phyloP scores from a whole-genome alignment of 441 rosid species.

The Bocquillonia castaneifolia region DNA sequence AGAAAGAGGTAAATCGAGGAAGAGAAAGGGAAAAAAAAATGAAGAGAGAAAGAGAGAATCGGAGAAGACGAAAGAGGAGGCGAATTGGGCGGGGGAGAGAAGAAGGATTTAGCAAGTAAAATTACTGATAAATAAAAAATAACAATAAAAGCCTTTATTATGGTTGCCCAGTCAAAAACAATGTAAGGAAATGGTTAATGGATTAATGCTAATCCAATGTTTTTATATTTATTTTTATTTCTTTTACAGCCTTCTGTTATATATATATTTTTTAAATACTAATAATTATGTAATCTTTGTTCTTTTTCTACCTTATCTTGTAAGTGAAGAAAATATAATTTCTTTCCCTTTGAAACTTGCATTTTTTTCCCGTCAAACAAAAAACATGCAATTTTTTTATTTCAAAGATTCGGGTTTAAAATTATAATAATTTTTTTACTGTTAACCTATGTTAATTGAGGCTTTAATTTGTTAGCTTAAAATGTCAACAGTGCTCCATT shows the following conservation, averaged over 20 bases:
- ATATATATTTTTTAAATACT: background rate
- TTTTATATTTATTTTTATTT: background rate
- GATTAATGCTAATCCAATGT: background rate
- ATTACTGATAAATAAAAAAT: background rate
- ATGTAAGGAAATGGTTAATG: slow-evolving; percentile 7
- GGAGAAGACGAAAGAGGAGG: slow-evolving; percentile 34
- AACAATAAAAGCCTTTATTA: background rate
- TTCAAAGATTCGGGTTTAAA: no score
- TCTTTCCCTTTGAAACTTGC: no score
- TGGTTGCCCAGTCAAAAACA: slow-evolving; percentile 36
- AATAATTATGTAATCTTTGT: background rate
- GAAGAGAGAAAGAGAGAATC: slow-evolving; percentile 20
- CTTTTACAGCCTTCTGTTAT: background rate
- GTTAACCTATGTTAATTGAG: no score
- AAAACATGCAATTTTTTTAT: no score
- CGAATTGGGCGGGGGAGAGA: slow-evolving; percentile 42
- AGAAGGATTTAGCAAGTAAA: slow-evolving; percentile 31
- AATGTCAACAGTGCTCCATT: no score
- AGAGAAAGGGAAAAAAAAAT: background rate
- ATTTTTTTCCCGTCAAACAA: no score
- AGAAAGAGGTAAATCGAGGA: slow-evolving; percentile 1
- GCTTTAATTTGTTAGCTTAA: no score
- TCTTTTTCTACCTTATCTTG: background rate
- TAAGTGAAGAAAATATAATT: slow-evolving; percentile 3
- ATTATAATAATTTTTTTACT: no score